Evolutionary conservation across 2,329 filamentous ascomycete genomes (phyloP).

Genomic region (Colletotrichum liriopes): DNA sequence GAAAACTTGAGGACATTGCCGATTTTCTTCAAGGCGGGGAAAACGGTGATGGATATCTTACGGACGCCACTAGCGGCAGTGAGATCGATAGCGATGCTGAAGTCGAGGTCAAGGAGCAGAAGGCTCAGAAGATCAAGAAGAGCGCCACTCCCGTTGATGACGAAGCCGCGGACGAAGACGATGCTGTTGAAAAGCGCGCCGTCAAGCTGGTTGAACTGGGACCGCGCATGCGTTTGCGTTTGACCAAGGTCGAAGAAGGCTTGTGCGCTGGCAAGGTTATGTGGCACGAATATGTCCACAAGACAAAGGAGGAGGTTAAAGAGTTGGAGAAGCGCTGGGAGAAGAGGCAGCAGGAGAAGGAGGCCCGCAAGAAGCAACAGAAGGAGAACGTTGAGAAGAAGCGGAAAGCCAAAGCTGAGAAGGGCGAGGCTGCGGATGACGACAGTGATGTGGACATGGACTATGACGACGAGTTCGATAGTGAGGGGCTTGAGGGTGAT

Average conservation of each 20-base stretch:
- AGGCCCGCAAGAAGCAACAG: conserved; percentile 84
- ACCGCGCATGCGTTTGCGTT: conserved; percentile 87
- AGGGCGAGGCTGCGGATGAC: conserved; percentile 52
- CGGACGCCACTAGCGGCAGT: conserved; percentile 87
- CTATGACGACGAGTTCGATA: conserved; percentile 67
- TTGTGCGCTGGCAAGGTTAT: conserved; percentile 91
- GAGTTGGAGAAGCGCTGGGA: conserved; percentile 89
- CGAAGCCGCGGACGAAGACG: conserved; percentile 63
- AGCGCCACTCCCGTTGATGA: conserved; percentile 64
- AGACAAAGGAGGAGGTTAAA: conserved; percentile 83
- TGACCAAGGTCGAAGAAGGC: conserved; percentile 97
- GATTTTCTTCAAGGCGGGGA: conserved; percentile 94
- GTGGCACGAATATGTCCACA: conserved; percentile 97
- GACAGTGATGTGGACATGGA: conserved; percentile 58
- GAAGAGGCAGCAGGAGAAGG: conserved; percentile 83
- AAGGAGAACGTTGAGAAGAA: conserved; percentile 94
- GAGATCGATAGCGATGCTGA: conserved; percentile 96
- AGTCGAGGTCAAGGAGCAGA: conserved; percentile 83
- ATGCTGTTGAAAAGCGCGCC: conserved; percentile 84
- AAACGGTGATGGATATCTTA: conserved; percentile 85
- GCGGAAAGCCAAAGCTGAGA: conserved; percentile 67
- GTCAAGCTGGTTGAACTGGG: conserved; percentile 95
- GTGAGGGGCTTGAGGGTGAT: conserved; percentile 65
- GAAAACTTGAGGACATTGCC: conserved; percentile 91
- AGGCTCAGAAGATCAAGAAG: conserved; percentile 72